A percentile compares a stretch with the other conserved stretches of the same genome.
phyloP scores from a whole-genome alignment of 495 filamentous ascomycete genomes.

The Podospora fimiseda region DNA sequence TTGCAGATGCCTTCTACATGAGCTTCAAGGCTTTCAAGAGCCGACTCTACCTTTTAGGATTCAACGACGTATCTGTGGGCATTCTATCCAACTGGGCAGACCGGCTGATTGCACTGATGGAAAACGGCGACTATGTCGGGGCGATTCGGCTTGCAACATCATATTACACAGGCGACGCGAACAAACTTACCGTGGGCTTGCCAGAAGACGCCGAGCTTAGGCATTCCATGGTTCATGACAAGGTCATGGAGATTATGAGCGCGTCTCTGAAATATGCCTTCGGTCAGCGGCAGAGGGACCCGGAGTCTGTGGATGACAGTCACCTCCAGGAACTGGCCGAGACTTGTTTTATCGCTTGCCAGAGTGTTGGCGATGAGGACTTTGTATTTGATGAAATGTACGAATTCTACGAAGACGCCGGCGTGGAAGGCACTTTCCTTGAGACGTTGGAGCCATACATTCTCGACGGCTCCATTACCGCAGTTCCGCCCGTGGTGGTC shows the following conservation, averaged over 20 bases:
- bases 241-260: slow-evolving; percentile 86
- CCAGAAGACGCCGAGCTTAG: slow-evolving; percentile 74
- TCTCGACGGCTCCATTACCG: slow-evolving; percentile 64
- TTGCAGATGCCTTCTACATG: slow-evolving; percentile 96
- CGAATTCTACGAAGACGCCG: slow-evolving; percentile 76
- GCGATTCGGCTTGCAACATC: slow-evolving; percentile 85
- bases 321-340: slow-evolving; percentile 73
- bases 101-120: slow-evolving; percentile 89
- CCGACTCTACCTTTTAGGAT: slow-evolving; percentile 82
- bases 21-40: slow-evolving; percentile 95
- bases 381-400: slow-evolving; percentile 91
- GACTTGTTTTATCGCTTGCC: slow-evolving; percentile 76
- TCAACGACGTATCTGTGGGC: slow-evolving; percentile 83
- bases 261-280: slow-evolving; percentile 91
- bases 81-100: slow-evolving; percentile 98
- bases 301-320: slow-evolving; percentile 43
- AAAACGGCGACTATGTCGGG: slow-evolving; percentile 85
- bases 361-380: slow-evolving; percentile 65
- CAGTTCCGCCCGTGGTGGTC: slow-evolving; percentile 73
- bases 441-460: slow-evolving; percentile 83
- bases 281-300: slow-evolving; percentile 49
- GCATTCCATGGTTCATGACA: slow-evolving; percentile 79
- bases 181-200: slow-evolving; percentile 87
- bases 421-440: slow-evolving; percentile 67
- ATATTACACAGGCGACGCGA: slow-evolving; percentile 81